Percentiles rank a stretch among this genome's conserved stretches.
Evolutionary conservation across 306 rosid genomes (phyloP).

Genomic region (Trichosanthes truncata): DNA sequence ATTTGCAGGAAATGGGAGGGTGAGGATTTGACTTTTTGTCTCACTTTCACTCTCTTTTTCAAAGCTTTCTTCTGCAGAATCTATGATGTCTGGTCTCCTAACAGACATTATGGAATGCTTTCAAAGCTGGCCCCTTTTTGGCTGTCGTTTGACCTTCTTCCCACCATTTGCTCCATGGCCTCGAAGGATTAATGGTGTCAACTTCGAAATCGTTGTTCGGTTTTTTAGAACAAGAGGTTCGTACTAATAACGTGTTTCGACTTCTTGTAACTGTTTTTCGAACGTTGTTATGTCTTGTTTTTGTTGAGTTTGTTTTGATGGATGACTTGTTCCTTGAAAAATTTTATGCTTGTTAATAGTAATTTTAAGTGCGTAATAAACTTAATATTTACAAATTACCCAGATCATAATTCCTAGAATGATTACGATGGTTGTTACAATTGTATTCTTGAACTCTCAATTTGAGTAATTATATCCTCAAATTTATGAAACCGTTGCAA

Average conservation of each 20-base stretch:
- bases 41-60: not conserved
- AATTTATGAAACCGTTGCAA: too few species aligned
- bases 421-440: too few species aligned
- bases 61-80: slow-evolving; percentile 3
- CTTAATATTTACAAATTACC: too few species aligned
- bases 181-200: not conserved
- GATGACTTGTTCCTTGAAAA: not conserved
- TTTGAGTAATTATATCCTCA: too few species aligned
- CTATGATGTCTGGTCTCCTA: not conserved
- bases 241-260: not conserved
- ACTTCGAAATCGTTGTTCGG: not conserved
- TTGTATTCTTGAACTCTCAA: too few species aligned
- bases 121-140: not conserved
- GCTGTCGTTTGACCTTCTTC: slow-evolving; percentile 3
- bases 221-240: not conserved
- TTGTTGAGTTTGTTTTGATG: not conserved
- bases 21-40: slow-evolving; percentile 2
- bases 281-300: not conserved
- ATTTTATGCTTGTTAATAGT: too few species aligned
- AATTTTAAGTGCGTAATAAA: too few species aligned
- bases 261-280: not conserved
- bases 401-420: too few species aligned
- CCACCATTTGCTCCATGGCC: not conserved
- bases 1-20: not conserved
- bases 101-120: not conserved